Evolutionary conservation across 129 eudicot genomes (phyloP), one percentile per base, ranked within the genome.

Genomic region (Logfia minima): DNA sequence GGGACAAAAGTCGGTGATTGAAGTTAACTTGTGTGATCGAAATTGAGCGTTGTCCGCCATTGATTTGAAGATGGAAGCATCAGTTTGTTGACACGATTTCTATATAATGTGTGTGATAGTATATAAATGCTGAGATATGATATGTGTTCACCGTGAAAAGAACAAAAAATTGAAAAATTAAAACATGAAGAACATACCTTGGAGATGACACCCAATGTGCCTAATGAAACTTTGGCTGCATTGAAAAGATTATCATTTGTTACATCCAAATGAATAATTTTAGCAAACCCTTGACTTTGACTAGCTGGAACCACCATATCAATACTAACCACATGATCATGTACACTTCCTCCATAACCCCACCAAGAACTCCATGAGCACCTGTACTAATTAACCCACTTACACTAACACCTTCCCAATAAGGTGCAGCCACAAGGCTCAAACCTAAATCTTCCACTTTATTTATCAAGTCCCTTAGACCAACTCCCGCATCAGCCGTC

Each of bases 341-440:
- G 98, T 11, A 92, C 90, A 0, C 90, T 83, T 0, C 98, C 94
- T 1, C 98, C 96, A 16, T 61, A 75, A 1, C 96, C 95, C 96
- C 92, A 81, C 96, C 94, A 90, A 58, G 98, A 93, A 83, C 96
- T 93, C 48, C 96, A 68, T 93, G 98, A 3, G 98, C 90, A 55
- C 95, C 96, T 11, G 87, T 90, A 64, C 90, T 82, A 4, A 90
- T 82, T 78, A 87, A 17, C 60, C 98, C 95, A 0, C 87, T 90
- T 2, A 90, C 85, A 55, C 90, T 93, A n/a, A 87, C 95, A 18
- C 98, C 98, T 81, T 88, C 94, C 96, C 95, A 93, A 73, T 93
- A 93, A 18, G 98, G 90, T 70, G 92, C 81, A 7, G 88, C 92
- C 70, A 75, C 96, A 43, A 92, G 76, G 75, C 94, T 90, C 77